Base-by-base conservation (phyloP, 2,329 filamentous ascomycete genomes). In the Cercospora sojina region DNA sequence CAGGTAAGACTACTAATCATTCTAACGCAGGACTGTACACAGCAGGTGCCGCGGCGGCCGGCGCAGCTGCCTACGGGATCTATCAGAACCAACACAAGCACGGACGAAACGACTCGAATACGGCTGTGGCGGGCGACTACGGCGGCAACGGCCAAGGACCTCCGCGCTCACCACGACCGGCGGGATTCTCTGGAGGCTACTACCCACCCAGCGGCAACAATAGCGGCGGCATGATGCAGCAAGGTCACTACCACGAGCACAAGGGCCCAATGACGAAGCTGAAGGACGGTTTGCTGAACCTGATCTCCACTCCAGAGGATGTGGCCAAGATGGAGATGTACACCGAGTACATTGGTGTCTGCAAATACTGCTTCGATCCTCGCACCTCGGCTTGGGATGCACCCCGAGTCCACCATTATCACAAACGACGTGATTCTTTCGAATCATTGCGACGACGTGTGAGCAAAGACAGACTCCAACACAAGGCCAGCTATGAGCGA, bases 301-400 rank as follows among this genome's bases (percentile, higher is more conserved):
- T 77, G 16, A 73, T 77, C 13, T 73, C 73, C 4, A 71, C 68
- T 35, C 74, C 86, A 1, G 86, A 89, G 68, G 87, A 87, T n/a
- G 86, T 89, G 0, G 83, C 83, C 18, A 84, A 85, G 74, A 89
- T 88, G 79, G 87, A 90, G 75, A 87, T 89, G 73, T 90, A 90
- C 72, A 89, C 87, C 1, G 86, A 90, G 76, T 84, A 85, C 66
- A 89, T 88, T 71, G 87, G 87, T 23, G 84, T 89, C 2, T 90
- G 87, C 78, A 87, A 84, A 69, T 80, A 87, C 71, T 90, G 87
- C 74, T 90, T 90, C 72, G 86, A 88, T 67, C 87, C 87, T 6
- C 81, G 83, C 8, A 85, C 84, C 16, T 83, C 81, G 3, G 82
- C 84, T 3, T 75, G 78, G 66, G 83, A 88, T 74, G 87, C 87